These are phyloP conservation scores for Penicillium goetzii DNA, from an alignment of 495 filamentous ascomycete genomes.

Conservation along the genomic window DNA sequence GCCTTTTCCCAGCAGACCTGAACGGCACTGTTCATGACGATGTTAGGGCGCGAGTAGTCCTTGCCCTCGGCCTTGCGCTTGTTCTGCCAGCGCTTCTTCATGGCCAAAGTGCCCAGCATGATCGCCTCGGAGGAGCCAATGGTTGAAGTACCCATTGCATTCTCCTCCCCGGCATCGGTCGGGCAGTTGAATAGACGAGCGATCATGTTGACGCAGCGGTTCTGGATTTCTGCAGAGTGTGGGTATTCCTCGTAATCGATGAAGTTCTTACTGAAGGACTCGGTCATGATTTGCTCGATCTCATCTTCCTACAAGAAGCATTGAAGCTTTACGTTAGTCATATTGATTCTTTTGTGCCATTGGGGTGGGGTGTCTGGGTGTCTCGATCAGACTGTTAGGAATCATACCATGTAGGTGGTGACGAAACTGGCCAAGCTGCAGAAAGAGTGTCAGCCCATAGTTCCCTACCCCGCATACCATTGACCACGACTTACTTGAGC, in stretches of 20 bases:
- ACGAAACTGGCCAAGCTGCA: slow-evolving; percentile 34
- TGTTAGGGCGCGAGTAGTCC: slow-evolving; percentile 75
- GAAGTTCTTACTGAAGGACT: slow-evolving; percentile 90
- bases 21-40: slow-evolving; percentile 89
- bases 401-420: slow-evolving; percentile 35
- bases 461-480: slow-evolving; percentile 58
- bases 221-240: slow-evolving; percentile 86
- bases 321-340: not conserved
- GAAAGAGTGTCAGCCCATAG: slow-evolving; percentile 9
- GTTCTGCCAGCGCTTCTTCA: slow-evolving; percentile 96
- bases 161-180: slow-evolving; percentile 45
- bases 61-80: slow-evolving; percentile 77
- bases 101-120: slow-evolving; percentile 85
- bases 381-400: not conserved
- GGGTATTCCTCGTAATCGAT: slow-evolving; percentile 94
- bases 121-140: slow-evolving; percentile 89
- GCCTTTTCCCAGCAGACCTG: slow-evolving; percentile 98
- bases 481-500: slow-evolving; percentile 65
- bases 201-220: slow-evolving; percentile 92
- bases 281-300: slow-evolving; percentile 87
- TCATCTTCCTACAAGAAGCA: slow-evolving; percentile 69
- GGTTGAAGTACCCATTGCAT: slow-evolving; percentile 81
- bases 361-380: not conserved
- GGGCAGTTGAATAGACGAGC: slow-evolving; percentile 84
- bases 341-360: not conserved